phyloP scores from a whole-genome alignment of 2,329 filamentous ascomycete species.

The Phyllosticta citriasiana region DNA sequence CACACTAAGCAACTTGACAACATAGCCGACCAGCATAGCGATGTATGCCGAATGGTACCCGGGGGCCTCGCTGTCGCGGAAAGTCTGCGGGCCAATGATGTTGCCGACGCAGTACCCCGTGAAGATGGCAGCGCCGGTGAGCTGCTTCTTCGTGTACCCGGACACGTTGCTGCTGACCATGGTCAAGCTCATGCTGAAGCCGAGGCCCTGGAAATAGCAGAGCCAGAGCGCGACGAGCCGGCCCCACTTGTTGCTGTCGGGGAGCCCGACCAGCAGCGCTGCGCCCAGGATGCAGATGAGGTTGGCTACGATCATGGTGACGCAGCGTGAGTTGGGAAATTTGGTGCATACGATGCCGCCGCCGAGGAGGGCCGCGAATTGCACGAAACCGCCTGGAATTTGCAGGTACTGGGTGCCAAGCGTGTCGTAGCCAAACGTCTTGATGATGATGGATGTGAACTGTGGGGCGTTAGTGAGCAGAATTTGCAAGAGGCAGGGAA shows the following conservation, averaged over 20 bases:
- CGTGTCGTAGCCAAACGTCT: slow-evolving; percentile 76
- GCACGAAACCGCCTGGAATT: slow-evolving; percentile 49
- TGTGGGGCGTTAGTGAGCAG: slow-evolving; percentile 10
- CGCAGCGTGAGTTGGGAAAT: slow-evolving; percentile 43
- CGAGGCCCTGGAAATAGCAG: slow-evolving; percentile 44
- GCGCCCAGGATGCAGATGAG: slow-evolving; percentile 45
- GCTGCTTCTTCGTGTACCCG: slow-evolving; percentile 46
- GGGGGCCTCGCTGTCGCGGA: slow-evolving; percentile 40
- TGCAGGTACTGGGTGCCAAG: slow-evolving; percentile 65
- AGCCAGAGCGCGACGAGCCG: slow-evolving; percentile 49
- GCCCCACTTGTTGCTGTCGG: slow-evolving; percentile 45
- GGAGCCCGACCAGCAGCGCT: slow-evolving; percentile 42
- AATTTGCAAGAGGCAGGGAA: too few species aligned
- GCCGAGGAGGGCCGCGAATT: slow-evolving; percentile 43
- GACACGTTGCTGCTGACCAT: slow-evolving; percentile 45
- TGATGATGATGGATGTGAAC: slow-evolving; percentile 40
- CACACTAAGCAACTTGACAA: slow-evolving; percentile 42
- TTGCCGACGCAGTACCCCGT: slow-evolving; percentile 46
- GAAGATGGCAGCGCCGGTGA: slow-evolving; percentile 42
- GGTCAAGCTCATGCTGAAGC: slow-evolving; percentile 44
- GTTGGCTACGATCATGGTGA: slow-evolving; percentile 48
- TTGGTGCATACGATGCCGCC: slow-evolving; percentile 42
- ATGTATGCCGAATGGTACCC: slow-evolving; percentile 41
- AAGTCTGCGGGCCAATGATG: slow-evolving; percentile 46
- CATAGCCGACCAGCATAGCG: slow-evolving; percentile 49